A percentile compares a stretch with the other conserved stretches of the same genome.
These are phyloP conservation scores for Populus tremula DNA, from an alignment of 345 rosid genomes.

Conservation along the genomic window DNA sequence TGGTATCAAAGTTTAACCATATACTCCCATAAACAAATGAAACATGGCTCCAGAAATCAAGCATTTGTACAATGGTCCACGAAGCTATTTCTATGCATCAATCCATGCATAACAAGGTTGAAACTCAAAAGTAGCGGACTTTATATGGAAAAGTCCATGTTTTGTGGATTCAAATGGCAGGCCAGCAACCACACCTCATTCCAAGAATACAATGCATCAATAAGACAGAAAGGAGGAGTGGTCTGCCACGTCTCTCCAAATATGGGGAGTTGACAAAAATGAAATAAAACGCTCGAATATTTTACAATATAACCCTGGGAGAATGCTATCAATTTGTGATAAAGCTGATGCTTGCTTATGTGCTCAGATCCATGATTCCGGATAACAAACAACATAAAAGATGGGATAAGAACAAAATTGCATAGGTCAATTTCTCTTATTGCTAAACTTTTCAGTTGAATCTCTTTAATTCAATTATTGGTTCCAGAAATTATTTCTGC, in stretches of 20 bases:
- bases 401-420: neutral
- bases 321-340: neutral
- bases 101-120: neutral
- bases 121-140: neutral
- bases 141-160: neutral
- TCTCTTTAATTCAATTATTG: neutral
- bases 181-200: neutral
- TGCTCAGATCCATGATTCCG: neutral
- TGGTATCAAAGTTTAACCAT: neutral
- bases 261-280: neutral
- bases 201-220: neutral
- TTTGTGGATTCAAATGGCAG: neutral
- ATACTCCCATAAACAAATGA: neutral
- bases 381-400: neutral
- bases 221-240: neutral
- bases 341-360: neutral
- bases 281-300: neutral
- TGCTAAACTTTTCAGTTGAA: neutral
- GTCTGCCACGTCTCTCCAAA: neutral
- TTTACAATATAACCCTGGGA: neutral
- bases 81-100: neutral
- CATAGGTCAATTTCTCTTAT: neutral
- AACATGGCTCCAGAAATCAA: neutral
- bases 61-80: neutral
- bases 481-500: neutral